phyloP scores from a whole-genome alignment of 2,329 filamentous ascomycete species.

The Aspergillus sp. region DNA sequence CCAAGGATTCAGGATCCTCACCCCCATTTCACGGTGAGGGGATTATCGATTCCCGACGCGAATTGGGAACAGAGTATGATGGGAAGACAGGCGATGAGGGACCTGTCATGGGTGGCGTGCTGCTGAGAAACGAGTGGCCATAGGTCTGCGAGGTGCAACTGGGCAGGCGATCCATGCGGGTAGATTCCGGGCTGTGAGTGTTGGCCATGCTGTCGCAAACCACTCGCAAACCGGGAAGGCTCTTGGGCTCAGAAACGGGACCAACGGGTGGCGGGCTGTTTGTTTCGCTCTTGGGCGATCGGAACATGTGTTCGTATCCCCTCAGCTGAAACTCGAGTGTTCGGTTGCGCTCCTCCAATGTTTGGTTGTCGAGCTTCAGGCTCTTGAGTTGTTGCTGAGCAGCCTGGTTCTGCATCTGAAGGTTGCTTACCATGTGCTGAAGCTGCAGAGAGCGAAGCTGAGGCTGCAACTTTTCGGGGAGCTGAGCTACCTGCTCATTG shows the following conservation, averaged over 20 bases:
- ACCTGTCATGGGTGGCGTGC: constrained; percentile 30
- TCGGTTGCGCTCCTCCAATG: constrained; percentile 29
- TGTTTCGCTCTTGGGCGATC: constrained; percentile 29
- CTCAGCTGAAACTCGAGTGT: constrained; percentile 34
- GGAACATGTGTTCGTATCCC: constrained; percentile 35
- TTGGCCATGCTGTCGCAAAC: constrained; percentile 29
- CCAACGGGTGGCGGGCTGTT: constrained; percentile 21
- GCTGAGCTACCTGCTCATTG: constrained; percentile 28
- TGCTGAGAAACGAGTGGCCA: constrained; percentile 22
- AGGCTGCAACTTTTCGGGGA: constrained; percentile 34
- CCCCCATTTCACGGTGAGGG: constrained; percentile 12
- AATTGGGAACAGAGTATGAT: constrained; percentile 21
- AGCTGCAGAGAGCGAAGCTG: constrained; percentile 36
- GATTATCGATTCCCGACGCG: constrained; percentile 24
- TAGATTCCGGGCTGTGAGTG: constrained; percentile 18
- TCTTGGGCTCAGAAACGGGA: constrained; percentile 24
- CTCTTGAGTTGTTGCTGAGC: constrained; percentile 29
- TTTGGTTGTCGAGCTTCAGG: constrained; percentile 31
- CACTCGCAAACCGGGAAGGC: constrained; percentile 31
- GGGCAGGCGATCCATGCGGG: constrained; percentile 16
- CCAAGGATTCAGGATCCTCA: too few relatives aligned
- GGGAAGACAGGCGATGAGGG: constrained; percentile 32
- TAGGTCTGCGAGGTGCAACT: constrained; percentile 25
- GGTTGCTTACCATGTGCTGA: constrained; percentile 27
- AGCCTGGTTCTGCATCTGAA: constrained; percentile 34